Evolutionary conservation across 2,329 filamentous ascomycete species (phyloP).

Genomic region (Epichloe typhina): DNA sequence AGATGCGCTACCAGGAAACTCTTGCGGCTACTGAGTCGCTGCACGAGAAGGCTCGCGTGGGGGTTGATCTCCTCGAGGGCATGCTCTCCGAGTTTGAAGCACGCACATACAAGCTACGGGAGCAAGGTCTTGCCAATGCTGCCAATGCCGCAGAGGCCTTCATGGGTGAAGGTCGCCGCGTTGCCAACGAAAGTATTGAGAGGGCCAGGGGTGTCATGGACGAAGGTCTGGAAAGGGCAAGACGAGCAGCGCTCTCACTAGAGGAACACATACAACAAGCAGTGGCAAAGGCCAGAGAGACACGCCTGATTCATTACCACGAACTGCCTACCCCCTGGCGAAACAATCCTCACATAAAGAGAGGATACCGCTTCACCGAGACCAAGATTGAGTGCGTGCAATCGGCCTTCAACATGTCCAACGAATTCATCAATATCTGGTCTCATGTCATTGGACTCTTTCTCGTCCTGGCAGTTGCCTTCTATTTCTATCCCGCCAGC

Average conservation of each 20-base stretch:
- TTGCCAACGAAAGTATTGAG: slow-evolving; percentile 66
- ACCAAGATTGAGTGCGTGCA: slow-evolving; percentile 79
- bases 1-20: slow-evolving; percentile 75
- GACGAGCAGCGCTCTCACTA: slow-evolving; percentile 65
- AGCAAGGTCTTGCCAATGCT: slow-evolving; percentile 56
- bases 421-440: slow-evolving; percentile 97
- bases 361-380: slow-evolving; percentile 87
- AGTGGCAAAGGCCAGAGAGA: slow-evolving; percentile 58
- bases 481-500: slow-evolving; percentile 89
- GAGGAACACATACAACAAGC: slow-evolving; percentile 77
- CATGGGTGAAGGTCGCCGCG: slow-evolving; percentile 65
- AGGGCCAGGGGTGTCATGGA: slow-evolving; percentile 65
- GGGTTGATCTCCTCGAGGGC: slow-evolving; percentile 72
- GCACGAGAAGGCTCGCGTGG: slow-evolving; percentile 81
- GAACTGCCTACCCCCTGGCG: slow-evolving; percentile 87
- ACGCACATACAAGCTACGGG: slow-evolving; percentile 65
- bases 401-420: slow-evolving; percentile 74
- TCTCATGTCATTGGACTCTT: slow-evolving; percentile 84
- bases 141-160: slow-evolving; percentile 57
- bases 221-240: slow-evolving; percentile 70
- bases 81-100: slow-evolving; percentile 79
- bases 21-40: slow-evolving; percentile 73
- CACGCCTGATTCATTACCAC: slow-evolving; percentile 76
- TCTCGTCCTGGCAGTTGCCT: slow-evolving; percentile 74
- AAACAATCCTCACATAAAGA: slow-evolving; percentile 84